A percentile compares a stretch with the other conserved stretches of the same genome.
These are phyloP conservation scores for Cryptococcus neoformans DNA, from an alignment of 1,284 basidiomycete genomes.

Conservation along the genomic window DNA sequence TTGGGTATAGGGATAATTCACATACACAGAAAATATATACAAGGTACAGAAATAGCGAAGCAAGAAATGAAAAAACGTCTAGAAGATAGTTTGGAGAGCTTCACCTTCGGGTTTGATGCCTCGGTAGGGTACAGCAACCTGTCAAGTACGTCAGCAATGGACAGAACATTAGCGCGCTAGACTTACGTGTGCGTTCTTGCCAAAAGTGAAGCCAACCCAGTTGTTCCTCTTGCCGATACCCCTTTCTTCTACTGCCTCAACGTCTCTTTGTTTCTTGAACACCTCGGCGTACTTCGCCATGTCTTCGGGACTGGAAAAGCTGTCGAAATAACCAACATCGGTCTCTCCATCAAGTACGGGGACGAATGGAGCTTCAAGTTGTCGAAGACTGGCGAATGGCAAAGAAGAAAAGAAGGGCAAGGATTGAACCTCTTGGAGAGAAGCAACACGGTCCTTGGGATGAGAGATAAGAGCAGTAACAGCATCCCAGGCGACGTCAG, in stretches of 20 bases:
- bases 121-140: conserved; percentile 17
- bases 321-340: conserved; percentile 98
- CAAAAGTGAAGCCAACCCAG: conserved; percentile 90
- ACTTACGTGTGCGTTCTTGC: conserved; percentile 60
- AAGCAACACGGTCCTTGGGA: conserved; percentile 72
- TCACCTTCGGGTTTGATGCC: conserved; percentile 46
- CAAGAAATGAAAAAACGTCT: not conserved
- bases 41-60: not conserved
- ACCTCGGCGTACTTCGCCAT: conserved; percentile 99
- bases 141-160: not conserved
- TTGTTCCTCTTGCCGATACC: conserved; percentile 59
- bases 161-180: not conserved
- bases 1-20: not conserved
- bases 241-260: conserved; percentile 71
- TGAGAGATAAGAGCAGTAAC: conserved; percentile 78
- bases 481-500: conserved; percentile 94
- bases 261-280: conserved; percentile 93
- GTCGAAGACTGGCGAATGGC: conserved; percentile 74
- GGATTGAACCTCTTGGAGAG: conserved; percentile 66
- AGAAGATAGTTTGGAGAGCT: conserved; percentile 49
- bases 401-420: conserved; percentile 83
- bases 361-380: conserved; percentile 85
- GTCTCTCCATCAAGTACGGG: conserved; percentile 92
- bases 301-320: conserved; percentile 87
- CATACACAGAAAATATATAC: not conserved